phyloP scores from a whole-genome alignment of 495 filamentous ascomycete species.

The Tuber aestivum region DNA sequence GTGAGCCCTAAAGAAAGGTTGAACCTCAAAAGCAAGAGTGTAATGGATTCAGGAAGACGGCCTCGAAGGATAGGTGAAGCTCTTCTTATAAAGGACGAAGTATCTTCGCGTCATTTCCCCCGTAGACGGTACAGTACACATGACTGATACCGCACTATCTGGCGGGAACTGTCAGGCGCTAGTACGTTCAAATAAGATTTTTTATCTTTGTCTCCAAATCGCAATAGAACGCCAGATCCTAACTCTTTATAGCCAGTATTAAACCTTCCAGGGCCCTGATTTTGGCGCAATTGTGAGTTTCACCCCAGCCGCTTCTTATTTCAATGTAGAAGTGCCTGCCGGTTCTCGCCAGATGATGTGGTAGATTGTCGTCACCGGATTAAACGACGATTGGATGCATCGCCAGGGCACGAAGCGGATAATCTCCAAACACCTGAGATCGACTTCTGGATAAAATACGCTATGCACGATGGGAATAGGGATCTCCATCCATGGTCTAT shows the following conservation, averaged over 20 bases:
- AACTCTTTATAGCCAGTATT: too few species aligned
- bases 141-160: too few species aligned
- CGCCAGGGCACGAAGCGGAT: background rate
- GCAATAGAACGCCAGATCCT: too few species aligned
- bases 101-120: background rate
- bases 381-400: background rate
- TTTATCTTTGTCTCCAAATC: too few species aligned
- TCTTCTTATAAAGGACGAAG: background rate
- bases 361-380: background rate
- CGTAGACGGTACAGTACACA: background rate
- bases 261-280: too few species aligned
- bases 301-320: too few species aligned
- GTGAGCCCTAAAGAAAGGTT: background rate
- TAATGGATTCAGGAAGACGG: background rate
- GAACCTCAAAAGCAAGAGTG: background rate
- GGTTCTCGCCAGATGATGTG: too few species aligned
- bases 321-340: too few species aligned
- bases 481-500: background rate
- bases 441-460: background rate
- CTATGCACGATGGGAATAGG: background rate
- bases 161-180: too few species aligned
- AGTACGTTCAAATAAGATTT: too few species aligned
- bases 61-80: background rate
- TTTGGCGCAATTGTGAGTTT: too few species aligned
- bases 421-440: background rate